Evolutionary conservation across 129 eudicot species (phyloP), one percentile per base, ranked within the genome.

Genomic region (Artemisia argyi): DNA sequence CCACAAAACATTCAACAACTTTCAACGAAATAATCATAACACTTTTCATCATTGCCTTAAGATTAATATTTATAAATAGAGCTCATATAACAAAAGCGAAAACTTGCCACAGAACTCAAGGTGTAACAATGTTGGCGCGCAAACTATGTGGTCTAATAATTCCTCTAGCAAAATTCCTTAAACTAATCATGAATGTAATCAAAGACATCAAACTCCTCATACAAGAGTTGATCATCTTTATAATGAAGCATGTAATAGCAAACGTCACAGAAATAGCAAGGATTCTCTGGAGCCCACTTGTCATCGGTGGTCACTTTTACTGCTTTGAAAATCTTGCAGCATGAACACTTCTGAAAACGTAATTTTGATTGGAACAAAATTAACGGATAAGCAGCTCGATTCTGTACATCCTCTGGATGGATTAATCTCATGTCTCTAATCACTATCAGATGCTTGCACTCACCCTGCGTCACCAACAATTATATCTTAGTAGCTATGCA

Each of bases 191-290:
- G 95, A 52, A 79, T 28, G 75, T 83, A 85, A 66, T 89, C 96
- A 39, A 81, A 85, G 9, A 87, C 96, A 53, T 75, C 51, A 69
- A 89, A 89, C 7, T 85, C 86, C 9, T 73, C 56, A 53, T 93
- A 93, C 14, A 87, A 73, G 84, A 90, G 76, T 48, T 84, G 18
- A 44, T 82, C 86, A 62, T 90, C 53, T 19, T 64, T 86, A 77
- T 91, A 90, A 82, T 94, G 98, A 68, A 90, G 98, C 91, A 94
- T 86, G 76, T 80, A 94, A 83, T 87, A 88, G 81, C 98, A 87
- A 76, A 80, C 57, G 30, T 80, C 85, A 12, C 98, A 94, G 60
- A 94, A 90, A 72, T 86, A 94, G 75, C 97, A 88, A 65, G 98
- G 97, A 55, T 94, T 94, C 73, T 74, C 88, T 0, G 84, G 76